phyloP scores from a whole-genome alignment of 495 filamentous ascomycete species.

The Lichina pygmaea region DNA sequence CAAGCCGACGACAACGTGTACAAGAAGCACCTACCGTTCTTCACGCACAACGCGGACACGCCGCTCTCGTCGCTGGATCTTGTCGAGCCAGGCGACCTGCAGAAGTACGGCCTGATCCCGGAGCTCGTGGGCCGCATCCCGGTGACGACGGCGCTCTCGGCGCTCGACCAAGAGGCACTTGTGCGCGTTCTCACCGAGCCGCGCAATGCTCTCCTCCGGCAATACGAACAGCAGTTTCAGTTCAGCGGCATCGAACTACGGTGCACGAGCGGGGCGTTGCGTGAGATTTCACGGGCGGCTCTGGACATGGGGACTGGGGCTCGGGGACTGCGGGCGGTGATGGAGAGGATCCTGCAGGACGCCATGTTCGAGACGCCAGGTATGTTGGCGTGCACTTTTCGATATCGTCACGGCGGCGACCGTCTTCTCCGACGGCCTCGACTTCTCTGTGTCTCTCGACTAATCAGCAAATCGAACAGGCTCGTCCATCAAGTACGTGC shows the following conservation, averaged over 20 bases:
- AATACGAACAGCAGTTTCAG: slow-evolving; percentile 65
- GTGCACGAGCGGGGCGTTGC: slow-evolving; percentile 56
- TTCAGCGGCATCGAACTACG: slow-evolving; percentile 60
- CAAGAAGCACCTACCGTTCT: slow-evolving; percentile 42
- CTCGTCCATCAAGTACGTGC: slow-evolving; percentile 36
- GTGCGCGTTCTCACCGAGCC: slow-evolving; percentile 80
- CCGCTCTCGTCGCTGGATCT: slow-evolving; percentile 34
- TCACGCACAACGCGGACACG: slow-evolving; percentile 23
- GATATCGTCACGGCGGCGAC: too few relatives aligned
- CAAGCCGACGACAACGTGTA: slow-evolving; percentile 24
- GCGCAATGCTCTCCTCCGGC: slow-evolving; percentile 55
- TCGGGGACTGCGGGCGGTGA: slow-evolving; percentile 60
- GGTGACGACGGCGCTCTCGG: slow-evolving; percentile 56
- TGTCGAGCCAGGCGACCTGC: slow-evolving; percentile 55
- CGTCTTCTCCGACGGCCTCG: too few relatives aligned
- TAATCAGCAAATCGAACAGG: slow-evolving; percentile 7
- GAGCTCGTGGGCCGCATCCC: slow-evolving; percentile 83
- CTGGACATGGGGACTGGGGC: slow-evolving; percentile 62
- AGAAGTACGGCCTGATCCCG: slow-evolving; percentile 81
- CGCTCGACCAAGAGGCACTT: slow-evolving; percentile 53
- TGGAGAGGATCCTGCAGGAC: slow-evolving; percentile 67
- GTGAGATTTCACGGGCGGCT: slow-evolving; percentile 52
- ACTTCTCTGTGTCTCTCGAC: too few relatives aligned
- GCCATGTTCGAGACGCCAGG: slow-evolving; percentile 81
- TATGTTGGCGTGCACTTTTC: neutral